A percentile compares a stretch with the other conserved stretches of the same genome.
These are phyloP conservation scores for Macrolepiota dolichaula DNA, from an alignment of 768 basidiomycete genomes.

Conservation along the genomic window DNA sequence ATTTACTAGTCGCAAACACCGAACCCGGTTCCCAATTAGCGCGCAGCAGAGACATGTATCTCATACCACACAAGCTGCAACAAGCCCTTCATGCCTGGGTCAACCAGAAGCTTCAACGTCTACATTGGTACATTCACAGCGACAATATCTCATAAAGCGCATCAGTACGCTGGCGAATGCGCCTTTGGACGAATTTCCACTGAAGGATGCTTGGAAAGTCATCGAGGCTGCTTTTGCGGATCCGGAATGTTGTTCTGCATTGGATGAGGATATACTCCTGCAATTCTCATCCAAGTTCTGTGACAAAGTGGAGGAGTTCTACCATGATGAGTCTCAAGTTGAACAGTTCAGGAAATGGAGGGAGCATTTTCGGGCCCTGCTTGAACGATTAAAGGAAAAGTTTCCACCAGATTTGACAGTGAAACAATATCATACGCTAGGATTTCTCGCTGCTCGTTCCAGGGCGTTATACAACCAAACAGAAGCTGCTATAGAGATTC, in stretches of 20 bases:
- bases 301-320: constrained; percentile 18
- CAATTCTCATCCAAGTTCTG: constrained; percentile 22
- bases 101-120: constrained; percentile 3
- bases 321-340: not conserved
- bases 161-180: not conserved
- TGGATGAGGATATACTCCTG: constrained; percentile 7
- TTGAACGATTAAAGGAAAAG: constrained; percentile 20
- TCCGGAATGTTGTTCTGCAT: not conserved
- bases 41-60: constrained; percentile 25
- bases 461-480: not conserved
- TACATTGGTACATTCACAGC: not conserved
- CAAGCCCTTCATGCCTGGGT: not conserved
- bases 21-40: constrained; percentile 11
- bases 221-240: constrained; percentile 24
- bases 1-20: constrained; percentile 3
- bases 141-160: not conserved
- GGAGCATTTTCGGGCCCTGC: constrained; percentile 28
- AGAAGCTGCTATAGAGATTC: constrained; percentile 1
- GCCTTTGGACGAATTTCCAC: constrained; percentile 23
- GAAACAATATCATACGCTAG: not conserved
- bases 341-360: constrained; percentile 2
- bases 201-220: constrained; percentile 37
- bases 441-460: not conserved
- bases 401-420: not conserved
- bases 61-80: constrained; percentile 13